phyloP scores from a whole-genome alignment of 306 rosid species.

The Citrullus colocynthis region DNA sequence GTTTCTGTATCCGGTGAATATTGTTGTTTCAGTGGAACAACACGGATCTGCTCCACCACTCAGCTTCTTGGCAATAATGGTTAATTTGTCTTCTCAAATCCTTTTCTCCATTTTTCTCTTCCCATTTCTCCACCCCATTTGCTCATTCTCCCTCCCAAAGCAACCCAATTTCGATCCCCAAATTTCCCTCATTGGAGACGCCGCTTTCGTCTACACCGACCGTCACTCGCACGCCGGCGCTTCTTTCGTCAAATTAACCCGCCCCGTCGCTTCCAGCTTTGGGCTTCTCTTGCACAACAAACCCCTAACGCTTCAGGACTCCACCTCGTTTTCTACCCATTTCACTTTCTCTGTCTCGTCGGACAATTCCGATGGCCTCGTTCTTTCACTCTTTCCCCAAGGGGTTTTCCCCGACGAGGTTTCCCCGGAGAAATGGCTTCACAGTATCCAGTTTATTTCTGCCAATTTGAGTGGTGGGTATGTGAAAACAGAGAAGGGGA shows the following conservation, averaged over 20 bases:
- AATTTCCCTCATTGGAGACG: constrained; percentile 40
- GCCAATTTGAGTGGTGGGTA: constrained; percentile 27
- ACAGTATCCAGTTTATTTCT: constrained; percentile 37
- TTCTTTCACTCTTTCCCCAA: constrained; percentile 21
- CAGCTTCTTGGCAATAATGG: constrained; percentile 20
- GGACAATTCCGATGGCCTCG: constrained; percentile 25
- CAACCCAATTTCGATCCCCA: constrained; percentile 34
- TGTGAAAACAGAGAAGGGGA: constrained; percentile 31
- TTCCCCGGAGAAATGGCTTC: constrained; percentile 1
- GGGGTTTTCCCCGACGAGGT: constrained; percentile 25
- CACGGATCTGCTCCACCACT: constrained; percentile 3
- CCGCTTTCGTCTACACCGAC: constrained; percentile 16
- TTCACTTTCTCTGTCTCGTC: constrained; percentile 43
- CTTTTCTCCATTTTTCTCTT: constrained; percentile 10
- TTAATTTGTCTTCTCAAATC: constrained; percentile 8
- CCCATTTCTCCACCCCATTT: constrained; percentile 19
- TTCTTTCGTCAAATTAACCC: constrained; percentile 11
- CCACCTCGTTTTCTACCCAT: constrained; percentile 27
- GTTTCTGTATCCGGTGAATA: background rate
- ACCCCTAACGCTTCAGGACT: constrained; percentile 13
- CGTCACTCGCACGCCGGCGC: constrained; percentile 5
- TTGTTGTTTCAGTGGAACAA: background rate
- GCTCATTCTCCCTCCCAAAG: constrained; percentile 10
- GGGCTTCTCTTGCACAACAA: constrained; percentile 32
- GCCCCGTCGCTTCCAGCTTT: constrained; percentile 20